Percentiles rank a stretch among this genome's conserved stretches.
These are phyloP conservation scores for Tolypocladium ovalisporum DNA, from an alignment of 2,329 filamentous ascomycete species.

Conservation along the genomic window DNA sequence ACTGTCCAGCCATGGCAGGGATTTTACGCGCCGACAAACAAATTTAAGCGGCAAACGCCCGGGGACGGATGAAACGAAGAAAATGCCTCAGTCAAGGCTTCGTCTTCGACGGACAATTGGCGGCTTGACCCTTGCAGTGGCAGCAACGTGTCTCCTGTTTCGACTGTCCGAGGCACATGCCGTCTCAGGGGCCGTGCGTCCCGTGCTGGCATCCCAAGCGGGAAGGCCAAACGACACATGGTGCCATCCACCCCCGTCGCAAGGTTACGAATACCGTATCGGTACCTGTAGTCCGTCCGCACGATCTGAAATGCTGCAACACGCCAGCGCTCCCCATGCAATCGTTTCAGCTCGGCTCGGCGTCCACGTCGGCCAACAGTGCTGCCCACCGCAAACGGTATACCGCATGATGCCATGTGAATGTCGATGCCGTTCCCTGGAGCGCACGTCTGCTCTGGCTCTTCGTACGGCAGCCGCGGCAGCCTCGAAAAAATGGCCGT, in stretches of 20 bases:
- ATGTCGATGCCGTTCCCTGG: not conserved
- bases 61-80: not conserved
- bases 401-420: not conserved
- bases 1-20: not conserved
- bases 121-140: not conserved
- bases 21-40: not conserved
- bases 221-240: not conserved
- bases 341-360: not conserved
- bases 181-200: not conserved
- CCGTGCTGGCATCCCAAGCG: not conserved
- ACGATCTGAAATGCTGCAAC: not conserved
- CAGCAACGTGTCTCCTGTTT: not conserved
- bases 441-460: not conserved
- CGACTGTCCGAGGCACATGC: not conserved
- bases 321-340: not conserved
- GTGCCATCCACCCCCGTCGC: not conserved
- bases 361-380: not conserved
- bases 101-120: not conserved
- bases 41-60: not conserved
- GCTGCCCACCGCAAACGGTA: not conserved
- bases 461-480: not conserved
- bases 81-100: not conserved
- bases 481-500: no score
- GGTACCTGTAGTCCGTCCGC: not conserved
- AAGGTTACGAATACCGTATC: no score